Evolutionary conservation across 768 basidiomycete genomes (phyloP).

Genomic region (Lactarius tabidus): DNA sequence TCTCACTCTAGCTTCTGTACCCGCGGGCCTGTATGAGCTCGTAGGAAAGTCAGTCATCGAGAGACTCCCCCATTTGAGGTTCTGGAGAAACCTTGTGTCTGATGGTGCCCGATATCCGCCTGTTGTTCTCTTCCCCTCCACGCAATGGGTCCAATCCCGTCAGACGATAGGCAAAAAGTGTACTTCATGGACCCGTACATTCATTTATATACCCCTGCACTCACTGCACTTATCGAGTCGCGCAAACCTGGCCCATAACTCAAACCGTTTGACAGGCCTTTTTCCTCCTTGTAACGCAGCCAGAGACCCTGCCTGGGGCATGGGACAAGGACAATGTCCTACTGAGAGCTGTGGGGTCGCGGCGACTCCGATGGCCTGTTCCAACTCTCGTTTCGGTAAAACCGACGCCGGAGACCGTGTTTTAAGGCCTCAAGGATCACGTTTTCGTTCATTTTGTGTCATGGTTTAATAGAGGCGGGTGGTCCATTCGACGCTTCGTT

Average conservation of each 20-base stretch:
- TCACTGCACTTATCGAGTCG: not conserved
- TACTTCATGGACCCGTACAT: not conserved
- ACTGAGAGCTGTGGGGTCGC: not conserved
- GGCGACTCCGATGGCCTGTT: no score
- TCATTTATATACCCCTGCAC: not conserved
- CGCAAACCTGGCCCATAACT: not conserved
- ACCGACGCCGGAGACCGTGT: not conserved
- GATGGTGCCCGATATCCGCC: not conserved
- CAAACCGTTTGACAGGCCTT: not conserved
- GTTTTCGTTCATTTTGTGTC: not conserved
- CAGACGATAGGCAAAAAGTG: not conserved
- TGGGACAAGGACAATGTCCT: not conserved
- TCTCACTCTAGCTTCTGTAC: not conserved
- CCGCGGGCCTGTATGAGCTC: not conserved
- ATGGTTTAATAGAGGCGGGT: not conserved
- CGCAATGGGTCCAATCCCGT: not conserved
- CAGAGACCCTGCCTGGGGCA: not conserved
- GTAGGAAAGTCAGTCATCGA: not conserved
- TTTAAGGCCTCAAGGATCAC: not conserved
- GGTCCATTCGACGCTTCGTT: not conserved
- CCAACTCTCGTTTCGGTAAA: not conserved
- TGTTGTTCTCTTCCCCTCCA: slow-evolving; percentile 1
- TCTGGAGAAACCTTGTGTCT: not conserved
- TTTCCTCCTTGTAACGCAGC: not conserved
- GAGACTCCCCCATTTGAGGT: not conserved